Base-by-base conservation (phyloP, 805 yeast genomes). In the Metschnikowia matae region DNA sequence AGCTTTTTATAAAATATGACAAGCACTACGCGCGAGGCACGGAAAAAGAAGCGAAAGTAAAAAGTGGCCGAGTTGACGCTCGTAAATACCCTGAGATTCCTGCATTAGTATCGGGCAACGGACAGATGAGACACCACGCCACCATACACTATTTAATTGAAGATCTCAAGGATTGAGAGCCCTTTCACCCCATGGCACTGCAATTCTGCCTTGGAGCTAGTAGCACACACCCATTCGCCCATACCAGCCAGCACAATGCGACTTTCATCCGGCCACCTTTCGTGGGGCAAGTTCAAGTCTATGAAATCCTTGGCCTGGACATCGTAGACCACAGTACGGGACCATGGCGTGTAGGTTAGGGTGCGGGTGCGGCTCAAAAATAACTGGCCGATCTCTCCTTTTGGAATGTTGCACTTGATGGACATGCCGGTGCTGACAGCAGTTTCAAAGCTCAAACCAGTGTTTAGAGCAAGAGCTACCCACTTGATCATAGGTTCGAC, bases 181-280 rank as follows among this genome's bases (percentile, higher is more conserved):
- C 40, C 48, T 18, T 15, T 18, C 6, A 37, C 41, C 17, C 42
- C 40, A 15, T 36, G 33, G 41, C 60, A 56, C 17, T 50, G 41
- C 36, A 57, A 39, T 8, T 46, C 44, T n/a, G 42, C 42, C 34
- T 45, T 40, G 3, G 52, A 32, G 45, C 53, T 55, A 13, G 57
- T 48, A 26, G 50, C 59, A 20, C 60, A 57, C 10, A 49, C 43
- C 59, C 57, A 55, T 35, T 55, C 56, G 10, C 60, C 60, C 33
- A 54, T 34, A 6, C 57, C 57, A 6, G 48, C 50, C 31, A 36
- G 38, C 21, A 54, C 31, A 6, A 55, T 45, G 6, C 48, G 41
- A 11, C 54, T 44, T 23, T 55, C 40, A 11, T 35, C 52, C 20
- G 40, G 47, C 36, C 47, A 33, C 40, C 29, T 40, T 21, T 37